These are phyloP conservation scores for Coemansia biformis DNA, from an alignment of 192 early-diverging fungal species.

Conservation along the genomic window DNA sequence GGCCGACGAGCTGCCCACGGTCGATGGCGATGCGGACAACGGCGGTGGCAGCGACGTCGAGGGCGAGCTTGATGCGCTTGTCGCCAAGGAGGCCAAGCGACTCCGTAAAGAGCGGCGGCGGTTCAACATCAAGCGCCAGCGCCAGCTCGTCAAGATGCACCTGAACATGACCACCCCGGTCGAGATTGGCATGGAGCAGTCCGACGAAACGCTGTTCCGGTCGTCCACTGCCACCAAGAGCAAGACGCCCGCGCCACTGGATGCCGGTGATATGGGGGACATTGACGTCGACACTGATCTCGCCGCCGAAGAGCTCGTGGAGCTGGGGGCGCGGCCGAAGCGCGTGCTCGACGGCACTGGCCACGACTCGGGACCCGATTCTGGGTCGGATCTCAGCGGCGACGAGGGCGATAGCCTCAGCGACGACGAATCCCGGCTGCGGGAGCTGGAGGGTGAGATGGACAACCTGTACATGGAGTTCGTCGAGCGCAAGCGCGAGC, in stretches of 20 bases:
- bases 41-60: slow-evolving; percentile 44
- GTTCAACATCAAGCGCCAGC: slow-evolving; percentile 63
- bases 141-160: slow-evolving; percentile 69
- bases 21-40: slow-evolving; percentile 39
- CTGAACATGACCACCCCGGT: slow-evolving; percentile 72
- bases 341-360: too few species aligned
- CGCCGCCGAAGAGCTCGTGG: slow-evolving; percentile 48
- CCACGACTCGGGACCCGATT: slow-evolving; percentile 14
- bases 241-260: slow-evolving; percentile 27
- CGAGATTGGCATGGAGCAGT: slow-evolving; percentile 71
- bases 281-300: slow-evolving; percentile 47
- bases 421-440: slow-evolving; percentile 55
- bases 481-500: slow-evolving; percentile 63
- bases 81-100: slow-evolving; percentile 40
- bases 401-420: slow-evolving; percentile 53
- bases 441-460: slow-evolving; percentile 59
- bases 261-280: slow-evolving; percentile 40
- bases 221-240: slow-evolving; percentile 49
- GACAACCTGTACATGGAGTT: slow-evolving; percentile 67
- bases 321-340: slow-evolving; percentile 48
- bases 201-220: slow-evolving; percentile 55
- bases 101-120: slow-evolving; percentile 57
- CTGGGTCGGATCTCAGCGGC: slow-evolving; percentile 19
- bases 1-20: slow-evolving; percentile 38
- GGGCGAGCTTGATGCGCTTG: slow-evolving; percentile 48